Conservation (phyloP, 1,139 yeast species). For the Lodderomyces parapsilosis region DNA sequence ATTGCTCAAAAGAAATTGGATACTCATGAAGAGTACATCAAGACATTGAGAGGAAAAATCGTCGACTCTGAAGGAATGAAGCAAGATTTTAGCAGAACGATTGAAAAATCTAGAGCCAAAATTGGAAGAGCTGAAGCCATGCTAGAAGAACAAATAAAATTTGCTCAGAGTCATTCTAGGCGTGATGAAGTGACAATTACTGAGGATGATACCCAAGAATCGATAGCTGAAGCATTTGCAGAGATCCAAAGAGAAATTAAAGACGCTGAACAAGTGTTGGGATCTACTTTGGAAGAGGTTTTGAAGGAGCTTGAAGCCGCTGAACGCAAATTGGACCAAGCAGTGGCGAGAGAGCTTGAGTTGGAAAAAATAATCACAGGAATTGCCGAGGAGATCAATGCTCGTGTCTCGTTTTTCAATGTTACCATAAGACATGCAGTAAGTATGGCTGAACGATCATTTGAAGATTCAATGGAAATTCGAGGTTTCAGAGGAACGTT, state of each 20-base stretch:
- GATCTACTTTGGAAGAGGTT: slow-evolving; percentile 38
- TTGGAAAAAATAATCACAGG: slow-evolving; percentile 24
- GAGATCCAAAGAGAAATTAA: slow-evolving; percentile 32
- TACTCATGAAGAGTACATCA: slow-evolving; percentile 15
- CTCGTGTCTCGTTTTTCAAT: slow-evolving; percentile 50
- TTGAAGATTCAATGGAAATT: slow-evolving; percentile 57
- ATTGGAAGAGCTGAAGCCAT: slow-evolving; percentile 19
- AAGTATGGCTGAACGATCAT: slow-evolving; percentile 40
- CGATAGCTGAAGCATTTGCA: slow-evolving; percentile 35
- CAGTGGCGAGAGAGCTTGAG: slow-evolving; percentile 24
- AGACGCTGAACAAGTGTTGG: slow-evolving; percentile 37
- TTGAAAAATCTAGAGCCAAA: slow-evolving; percentile 15
- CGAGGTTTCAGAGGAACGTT: slow-evolving; percentile 80
- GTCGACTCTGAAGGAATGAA: slow-evolving; percentile 4
- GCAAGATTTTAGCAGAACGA: slow-evolving; percentile 4
- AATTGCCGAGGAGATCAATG: slow-evolving; percentile 37
- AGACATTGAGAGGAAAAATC: slow-evolving; percentile 8
- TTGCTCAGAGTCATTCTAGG: slow-evolving; percentile 33
- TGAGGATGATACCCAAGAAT: slow-evolving; percentile 34
- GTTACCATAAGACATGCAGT: slow-evolving; percentile 39
- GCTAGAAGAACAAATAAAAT: slow-evolving; percentile 20
- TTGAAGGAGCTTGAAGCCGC: slow-evolving; percentile 29
- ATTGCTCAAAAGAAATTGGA: slow-evolving; percentile 6
- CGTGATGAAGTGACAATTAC: slow-evolving; percentile 28
- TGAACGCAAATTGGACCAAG: slow-evolving; percentile 27